Percentiles rank a stretch among this genome's conserved stretches.
Conservation (phyloP, 139 green algal genomes). For the Micromonas pusilla region DNA sequence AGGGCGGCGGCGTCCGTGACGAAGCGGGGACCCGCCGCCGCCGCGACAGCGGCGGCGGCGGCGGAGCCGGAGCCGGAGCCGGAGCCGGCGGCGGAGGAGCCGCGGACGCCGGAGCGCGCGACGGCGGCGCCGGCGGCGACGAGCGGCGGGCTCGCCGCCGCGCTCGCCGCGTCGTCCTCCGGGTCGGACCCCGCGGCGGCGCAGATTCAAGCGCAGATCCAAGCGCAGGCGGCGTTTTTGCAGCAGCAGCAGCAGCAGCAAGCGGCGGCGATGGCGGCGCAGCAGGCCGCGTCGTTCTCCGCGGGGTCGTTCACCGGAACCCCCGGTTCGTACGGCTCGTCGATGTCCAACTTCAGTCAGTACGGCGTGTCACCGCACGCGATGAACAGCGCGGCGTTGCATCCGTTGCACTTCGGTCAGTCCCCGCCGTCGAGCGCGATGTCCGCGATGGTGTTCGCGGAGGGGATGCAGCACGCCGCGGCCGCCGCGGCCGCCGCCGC, state of each 20-base stretch:
- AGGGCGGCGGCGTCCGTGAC: too few species aligned
- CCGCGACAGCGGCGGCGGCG: background rate
- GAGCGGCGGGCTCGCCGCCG: constrained; percentile 18
- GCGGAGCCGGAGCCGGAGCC: constrained; percentile 4
- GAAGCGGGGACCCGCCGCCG: too few species aligned
- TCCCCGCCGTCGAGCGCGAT: constrained; percentile 4
- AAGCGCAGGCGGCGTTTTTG: constrained; percentile 23
- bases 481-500: background rate
- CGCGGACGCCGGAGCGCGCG: constrained; percentile 20
- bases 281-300: background rate
- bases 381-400: constrained; percentile 15
- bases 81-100: constrained; percentile 2
- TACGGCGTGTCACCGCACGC: constrained; percentile 15
- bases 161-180: too few species aligned
- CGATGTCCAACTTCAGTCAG: too few species aligned
- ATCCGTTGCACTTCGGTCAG: constrained; percentile 18
- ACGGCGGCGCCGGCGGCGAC: constrained; percentile 12
- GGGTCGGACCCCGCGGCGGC: constrained; percentile 20
- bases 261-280: too few species aligned
- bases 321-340: too few species aligned
- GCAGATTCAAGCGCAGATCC: background rate
- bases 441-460: constrained; percentile 1
- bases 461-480: background rate
- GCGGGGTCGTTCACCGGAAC: background rate
- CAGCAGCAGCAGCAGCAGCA: constrained; percentile 9